Base-by-base conservation (phyloP, 805 yeast genomes). In the Cephaloascus albidus region DNA sequence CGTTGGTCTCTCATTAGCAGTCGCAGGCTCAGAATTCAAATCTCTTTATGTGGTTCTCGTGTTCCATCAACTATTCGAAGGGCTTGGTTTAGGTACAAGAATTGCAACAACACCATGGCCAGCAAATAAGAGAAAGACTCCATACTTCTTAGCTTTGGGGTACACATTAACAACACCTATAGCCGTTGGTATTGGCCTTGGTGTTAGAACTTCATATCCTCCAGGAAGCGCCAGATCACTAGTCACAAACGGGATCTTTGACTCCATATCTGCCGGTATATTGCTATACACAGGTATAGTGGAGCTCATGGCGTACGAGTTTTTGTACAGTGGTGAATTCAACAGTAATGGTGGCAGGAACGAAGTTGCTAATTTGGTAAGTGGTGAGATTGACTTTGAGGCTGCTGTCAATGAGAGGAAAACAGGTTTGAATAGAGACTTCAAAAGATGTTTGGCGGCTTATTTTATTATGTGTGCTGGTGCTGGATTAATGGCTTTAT, bases 1-100 rank as follows among this genome's bases (percentile, higher is more conserved):
- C 51, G 72, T 86, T 41, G 95, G 95, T 19, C 65, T 86, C 38
- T 71, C 93, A 0, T 65, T 85, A 36, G 85, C 93, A 2, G 83
- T 83, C 15, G 67, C 93, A 3, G 93, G 89, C 37, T 81, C 76
- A 2, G 90, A 82, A 54, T 85, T 85, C 53, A 72, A 65, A 42
- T 72, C 85, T 4, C 63, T 85, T 37, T 85, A 81, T 57, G 71
- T 81, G 45, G 95, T 82, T n/a, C 45, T 65, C 35, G 74, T 79
- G 3, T 78, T 76, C 68, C 88, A 86, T 55, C 95, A 85, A 59
- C 68, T 79, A 66, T 85, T 85, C 53, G 95, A 85, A 61, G 95
- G 95, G 37, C 67, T 86, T 37, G 95, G 95, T 43, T 65, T 86
- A 46, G 95, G 95, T 18, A 72, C 90, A 6, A 74, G 95, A 57